Evolutionary conservation across 1,284 basidiomycete species (phyloP).

Genomic region (Microbotryomycetes sp.): DNA sequence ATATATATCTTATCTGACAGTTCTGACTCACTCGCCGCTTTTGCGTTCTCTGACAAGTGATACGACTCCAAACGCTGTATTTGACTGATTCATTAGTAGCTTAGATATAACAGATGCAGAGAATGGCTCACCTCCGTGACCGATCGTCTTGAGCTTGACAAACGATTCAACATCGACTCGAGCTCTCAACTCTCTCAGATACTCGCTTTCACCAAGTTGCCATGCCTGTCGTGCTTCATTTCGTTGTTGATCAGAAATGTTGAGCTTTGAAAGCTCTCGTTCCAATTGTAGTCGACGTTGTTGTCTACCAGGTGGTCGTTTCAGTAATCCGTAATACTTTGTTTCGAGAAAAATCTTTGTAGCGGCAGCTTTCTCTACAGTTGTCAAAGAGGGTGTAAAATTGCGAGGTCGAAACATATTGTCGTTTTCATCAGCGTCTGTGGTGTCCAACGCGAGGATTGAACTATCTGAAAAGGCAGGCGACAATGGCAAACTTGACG

Average conservation of each 20-base stretch:
- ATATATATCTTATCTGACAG: neutral
- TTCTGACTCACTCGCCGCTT: constrained; percentile 54
- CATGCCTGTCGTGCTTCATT: constrained; percentile 65
- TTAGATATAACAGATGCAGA: neutral
- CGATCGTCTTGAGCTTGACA: constrained; percentile 86
- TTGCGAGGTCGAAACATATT: neutral
- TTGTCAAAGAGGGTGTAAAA: constrained; percentile 73
- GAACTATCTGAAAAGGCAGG: neutral
- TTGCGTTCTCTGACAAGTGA: constrained; percentile 77
- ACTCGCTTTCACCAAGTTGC: constrained; percentile 79
- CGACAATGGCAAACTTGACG: constrained; percentile 1
- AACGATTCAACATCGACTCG: constrained; percentile 81
- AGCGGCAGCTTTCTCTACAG: constrained; percentile 86
- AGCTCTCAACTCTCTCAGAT: constrained; percentile 72
- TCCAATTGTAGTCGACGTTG: constrained; percentile 78
- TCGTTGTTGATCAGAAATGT: constrained; percentile 63
- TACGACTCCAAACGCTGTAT: constrained; percentile 82
- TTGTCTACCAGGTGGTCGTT: constrained; percentile 61
- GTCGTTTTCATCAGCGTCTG: constrained; percentile 1
- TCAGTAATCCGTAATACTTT: constrained; percentile 80
- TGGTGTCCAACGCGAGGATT: neutral
- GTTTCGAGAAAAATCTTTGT: constrained; percentile 95
- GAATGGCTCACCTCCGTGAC: constrained; percentile 61
- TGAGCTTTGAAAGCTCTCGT: constrained; percentile 69
- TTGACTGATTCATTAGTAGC: neutral